These are phyloP conservation scores for Pluteus cervinus DNA, from an alignment of 768 basidiomycete genomes.

Conservation along the genomic window DNA sequence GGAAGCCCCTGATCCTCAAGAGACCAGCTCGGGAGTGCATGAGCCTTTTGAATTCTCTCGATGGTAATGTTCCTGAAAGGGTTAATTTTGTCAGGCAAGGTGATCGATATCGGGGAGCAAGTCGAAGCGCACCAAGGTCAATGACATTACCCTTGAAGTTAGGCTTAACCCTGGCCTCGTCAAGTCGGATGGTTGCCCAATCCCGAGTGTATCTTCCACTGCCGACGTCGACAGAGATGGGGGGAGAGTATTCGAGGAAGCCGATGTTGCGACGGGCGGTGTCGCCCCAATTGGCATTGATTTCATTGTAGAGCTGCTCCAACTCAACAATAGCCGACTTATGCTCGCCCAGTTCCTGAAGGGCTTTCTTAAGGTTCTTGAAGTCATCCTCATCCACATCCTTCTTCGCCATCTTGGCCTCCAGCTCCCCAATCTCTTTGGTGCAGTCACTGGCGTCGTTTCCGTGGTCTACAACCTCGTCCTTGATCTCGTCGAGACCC, in stretches of 20 bases:
- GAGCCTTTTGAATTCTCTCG: no score
- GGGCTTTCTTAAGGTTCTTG: conserved; percentile 6
- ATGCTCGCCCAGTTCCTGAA: no score
- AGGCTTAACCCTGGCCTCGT: conserved; percentile 19
- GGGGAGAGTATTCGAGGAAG: conserved; percentile 15
- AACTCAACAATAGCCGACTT: conserved; percentile 9
- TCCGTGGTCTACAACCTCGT: conserved; percentile 11
- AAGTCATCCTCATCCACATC: conserved; percentile 11
- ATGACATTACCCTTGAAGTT: conserved; percentile 22
- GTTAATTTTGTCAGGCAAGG: conserved; percentile 16
- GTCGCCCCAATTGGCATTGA: no score
- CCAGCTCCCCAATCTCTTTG: conserved; percentile 15
- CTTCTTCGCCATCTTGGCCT: conserved; percentile 17
- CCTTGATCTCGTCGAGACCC: conserved; percentile 24
- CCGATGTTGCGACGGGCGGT: no score
- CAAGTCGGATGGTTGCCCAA: no score
- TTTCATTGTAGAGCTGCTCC: conserved; percentile 8
- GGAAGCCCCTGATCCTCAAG: conserved; percentile 20
- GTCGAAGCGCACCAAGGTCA: conserved; percentile 21
- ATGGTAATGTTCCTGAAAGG: conserved; percentile 17
- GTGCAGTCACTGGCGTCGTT: conserved; percentile 12
- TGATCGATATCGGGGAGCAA: conserved; percentile 10
- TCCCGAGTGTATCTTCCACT: conserved; percentile 17
- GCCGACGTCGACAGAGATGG: conserved; percentile 20
- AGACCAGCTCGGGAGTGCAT: no score